A percentile compares a stretch with the other conserved stretches of the same genome.
These are phyloP conservation scores for Ascochyta fabae DNA, from an alignment of 2,329 filamentous ascomycete species.

Conservation along the genomic window DNA sequence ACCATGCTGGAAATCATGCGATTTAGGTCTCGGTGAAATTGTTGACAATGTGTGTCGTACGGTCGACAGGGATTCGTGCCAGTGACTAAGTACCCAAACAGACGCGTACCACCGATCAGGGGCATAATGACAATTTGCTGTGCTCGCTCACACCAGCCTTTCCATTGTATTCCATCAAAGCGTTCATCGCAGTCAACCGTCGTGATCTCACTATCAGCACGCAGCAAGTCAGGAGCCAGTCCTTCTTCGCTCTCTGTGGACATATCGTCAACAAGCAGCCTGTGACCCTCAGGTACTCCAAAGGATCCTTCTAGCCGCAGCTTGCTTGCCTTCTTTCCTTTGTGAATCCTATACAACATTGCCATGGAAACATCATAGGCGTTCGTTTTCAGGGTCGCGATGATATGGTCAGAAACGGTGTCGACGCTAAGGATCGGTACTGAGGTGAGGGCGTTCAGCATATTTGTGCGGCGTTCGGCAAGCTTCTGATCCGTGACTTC, in stretches of 20 bases:
- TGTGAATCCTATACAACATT: slow-evolving; percentile 37
- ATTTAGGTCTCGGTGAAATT: slow-evolving; percentile 42
- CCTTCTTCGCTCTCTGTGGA: slow-evolving; percentile 33
- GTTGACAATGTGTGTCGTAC: slow-evolving; percentile 40
- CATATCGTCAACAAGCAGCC: slow-evolving; percentile 32
- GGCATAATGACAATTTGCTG: slow-evolving; percentile 38
- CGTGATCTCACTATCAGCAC: slow-evolving; percentile 29
- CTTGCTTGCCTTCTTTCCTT: slow-evolving; percentile 10
- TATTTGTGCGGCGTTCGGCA: slow-evolving; percentile 39
- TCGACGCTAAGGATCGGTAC: slow-evolving; percentile 31
- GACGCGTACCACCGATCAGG: slow-evolving; percentile 27
- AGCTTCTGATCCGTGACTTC: slow-evolving; percentile 43
- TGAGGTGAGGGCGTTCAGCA: slow-evolving; percentile 41
- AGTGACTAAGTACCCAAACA: slow-evolving; percentile 41
- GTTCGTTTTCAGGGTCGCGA: slow-evolving; percentile 39
- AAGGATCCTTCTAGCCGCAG: slow-evolving; percentile 36
- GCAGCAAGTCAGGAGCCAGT: slow-evolving; percentile 37
- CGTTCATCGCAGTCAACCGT: slow-evolving; percentile 39
- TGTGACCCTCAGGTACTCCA: slow-evolving; percentile 37
- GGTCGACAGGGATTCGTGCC: slow-evolving; percentile 47
- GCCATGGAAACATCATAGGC: slow-evolving; percentile 39
- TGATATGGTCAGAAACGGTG: slow-evolving; percentile 33
- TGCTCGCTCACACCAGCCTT: slow-evolving; percentile 35
- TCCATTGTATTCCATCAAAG: slow-evolving; percentile 38
- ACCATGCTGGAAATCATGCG: slow-evolving; percentile 43